Evolutionary conservation across 495 filamentous ascomycete species (phyloP), one percentile per base, ranked within the genome.

Genomic region (Sporormia fimetaria): DNA sequence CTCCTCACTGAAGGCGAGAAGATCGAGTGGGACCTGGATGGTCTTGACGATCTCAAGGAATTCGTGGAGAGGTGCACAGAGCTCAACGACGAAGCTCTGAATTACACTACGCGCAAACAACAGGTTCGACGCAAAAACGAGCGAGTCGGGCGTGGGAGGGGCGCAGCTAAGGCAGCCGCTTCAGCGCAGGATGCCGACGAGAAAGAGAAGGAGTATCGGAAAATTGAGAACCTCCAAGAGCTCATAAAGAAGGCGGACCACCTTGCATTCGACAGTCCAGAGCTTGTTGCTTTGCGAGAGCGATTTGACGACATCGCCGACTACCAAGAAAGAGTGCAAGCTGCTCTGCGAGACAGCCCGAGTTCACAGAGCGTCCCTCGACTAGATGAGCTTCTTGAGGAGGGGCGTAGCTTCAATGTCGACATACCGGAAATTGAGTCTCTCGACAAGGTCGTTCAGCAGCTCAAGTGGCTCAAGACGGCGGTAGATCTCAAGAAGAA

Each of bases 81-180:
- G 60, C 93, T 92, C 84, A 86, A 95, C 48, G 90, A 99, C 48
- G 88, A 95, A 64, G 90, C 90, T 42, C 86, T 81, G 48, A 93
- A 86, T 59, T 99, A 90, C 69, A 94, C 88, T 51, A 87, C 87
- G 45, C 81, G 90, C 34, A 99, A 99, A 66, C 90, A 96, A 65
- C 88, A 95, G 63, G 94, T 93, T 60, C 81, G 90, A 52, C 85
- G 90, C 44, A 99, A 99, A 65, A 95, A 83, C 61, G 87, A 95
- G 55, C 92, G 88, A 57, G 79, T 74, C 22, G 93, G 84, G 83
- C 83, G 83, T 49, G 79, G 72, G 56, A 60, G 67, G 11, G 57
- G 65, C 28, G 74, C 76, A 32, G 76, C 81, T 11, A 58, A 63
- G 26, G 75, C 76, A 43, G 76, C 80, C 21, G 35, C 33, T 2